A percentile compares a stretch with the other conserved stretches of the same genome.
Evolutionary conservation across 2,329 filamentous ascomycete genomes (phyloP).

Genomic region (Fusarium cicatricum): DNA sequence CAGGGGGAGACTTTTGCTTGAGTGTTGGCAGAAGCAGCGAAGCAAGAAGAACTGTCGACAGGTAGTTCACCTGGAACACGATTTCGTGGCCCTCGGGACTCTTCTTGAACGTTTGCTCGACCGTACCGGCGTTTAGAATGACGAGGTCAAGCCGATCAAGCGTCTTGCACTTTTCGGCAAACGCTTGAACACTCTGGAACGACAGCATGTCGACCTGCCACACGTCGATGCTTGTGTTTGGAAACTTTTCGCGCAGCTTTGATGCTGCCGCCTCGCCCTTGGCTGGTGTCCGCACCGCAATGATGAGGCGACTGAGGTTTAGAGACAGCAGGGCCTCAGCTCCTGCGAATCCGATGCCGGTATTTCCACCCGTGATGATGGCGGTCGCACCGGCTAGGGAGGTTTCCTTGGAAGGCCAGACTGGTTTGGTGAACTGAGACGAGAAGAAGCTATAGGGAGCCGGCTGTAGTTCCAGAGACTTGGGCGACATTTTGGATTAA

Average conservation of each 20-base stretch:
- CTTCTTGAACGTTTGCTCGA: constrained; percentile 32
- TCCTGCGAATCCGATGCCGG: constrained; percentile 58
- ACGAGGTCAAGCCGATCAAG: constrained; percentile 53
- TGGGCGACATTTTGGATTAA: constrained; percentile 32
- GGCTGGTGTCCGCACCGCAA: constrained; percentile 54
- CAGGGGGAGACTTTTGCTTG: constrained; percentile 36
- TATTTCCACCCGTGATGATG: constrained; percentile 60
- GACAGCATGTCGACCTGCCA: constrained; percentile 59
- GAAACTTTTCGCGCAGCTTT: constrained; percentile 23
- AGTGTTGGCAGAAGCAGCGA: constrained; percentile 46
- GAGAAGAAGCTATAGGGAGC: constrained; percentile 33
- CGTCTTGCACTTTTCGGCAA: constrained; percentile 47
- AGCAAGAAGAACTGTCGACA: constrained; percentile 47
- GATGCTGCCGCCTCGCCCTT: constrained; percentile 53
- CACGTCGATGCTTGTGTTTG: constrained; percentile 53
- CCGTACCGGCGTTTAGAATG: constrained; percentile 56
- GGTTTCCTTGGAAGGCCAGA: constrained; percentile 29
- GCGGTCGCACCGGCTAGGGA: constrained; percentile 49
- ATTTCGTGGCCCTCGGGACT: constrained; percentile 50
- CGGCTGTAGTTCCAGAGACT: constrained; percentile 32
- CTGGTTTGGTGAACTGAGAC: constrained; percentile 41
- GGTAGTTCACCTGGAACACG: constrained; percentile 52
- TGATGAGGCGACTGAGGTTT: constrained; percentile 53
- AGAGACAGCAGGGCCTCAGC: constrained; percentile 51
- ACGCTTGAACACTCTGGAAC: constrained; percentile 55